phyloP scores from a whole-genome alignment of 2,329 filamentous ascomycete species.

The Juglanconis juglandina region DNA sequence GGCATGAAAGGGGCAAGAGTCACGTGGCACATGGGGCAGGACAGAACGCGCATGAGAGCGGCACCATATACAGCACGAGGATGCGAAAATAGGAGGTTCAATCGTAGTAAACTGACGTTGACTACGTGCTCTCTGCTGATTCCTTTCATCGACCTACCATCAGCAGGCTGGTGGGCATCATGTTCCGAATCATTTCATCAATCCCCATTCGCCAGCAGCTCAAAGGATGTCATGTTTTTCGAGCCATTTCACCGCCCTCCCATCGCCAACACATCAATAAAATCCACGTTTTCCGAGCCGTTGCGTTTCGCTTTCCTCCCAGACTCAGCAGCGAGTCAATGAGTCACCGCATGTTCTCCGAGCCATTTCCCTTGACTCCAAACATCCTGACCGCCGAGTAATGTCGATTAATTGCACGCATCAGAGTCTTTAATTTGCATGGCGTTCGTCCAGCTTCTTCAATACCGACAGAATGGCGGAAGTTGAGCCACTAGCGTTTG shows the following conservation, averaged over 20 bases:
- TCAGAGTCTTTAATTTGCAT: slow-evolving; percentile 14
- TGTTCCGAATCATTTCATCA: not conserved
- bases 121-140: not conserved
- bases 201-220: not conserved
- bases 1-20: not conserved
- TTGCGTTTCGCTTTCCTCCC: not conserved
- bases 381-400: not conserved
- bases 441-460: slow-evolving; percentile 55
- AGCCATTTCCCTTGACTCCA: not conserved
- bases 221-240: not conserved
- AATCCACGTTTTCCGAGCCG: not conserved
- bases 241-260: not conserved
- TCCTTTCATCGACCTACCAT: not conserved
- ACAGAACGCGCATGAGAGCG: not conserved
- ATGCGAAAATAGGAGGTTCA: not conserved
- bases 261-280: not conserved
- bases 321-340: not conserved
- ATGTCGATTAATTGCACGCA: not conserved
- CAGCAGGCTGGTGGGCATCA: no score
- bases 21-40: no score
- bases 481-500: slow-evolving; percentile 80
- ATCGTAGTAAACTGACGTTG: not conserved
- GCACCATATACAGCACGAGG: not conserved
- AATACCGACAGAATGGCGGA: slow-evolving; percentile 72
- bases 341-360: not conserved